These are phyloP conservation scores for Skeletonema marinoi DNA, from an alignment of 108 stramenopile genomes.

Conservation along the genomic window DNA sequence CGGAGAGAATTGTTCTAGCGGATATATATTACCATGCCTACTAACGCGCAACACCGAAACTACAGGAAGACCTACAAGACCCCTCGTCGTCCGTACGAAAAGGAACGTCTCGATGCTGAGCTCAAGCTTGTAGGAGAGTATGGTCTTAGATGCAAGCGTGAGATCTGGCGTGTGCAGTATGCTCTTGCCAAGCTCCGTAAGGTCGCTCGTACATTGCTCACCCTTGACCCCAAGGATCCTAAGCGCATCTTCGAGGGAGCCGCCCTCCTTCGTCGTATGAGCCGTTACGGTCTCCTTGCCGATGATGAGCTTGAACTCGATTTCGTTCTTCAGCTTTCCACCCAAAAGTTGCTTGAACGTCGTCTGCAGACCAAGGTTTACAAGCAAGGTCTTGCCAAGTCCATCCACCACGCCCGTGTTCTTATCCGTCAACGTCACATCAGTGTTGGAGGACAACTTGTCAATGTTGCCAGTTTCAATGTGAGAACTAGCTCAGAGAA, in stretches of 20 bases:
- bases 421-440: conserved; percentile 99
- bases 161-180: conserved; percentile 99
- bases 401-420: conserved; percentile 99
- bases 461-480: conserved; percentile 98
- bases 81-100: conserved; percentile 99
- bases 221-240: conserved; percentile 96
- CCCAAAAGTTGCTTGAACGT: conserved; percentile 97
- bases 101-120: conserved; percentile 99
- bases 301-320: conserved; percentile 98
- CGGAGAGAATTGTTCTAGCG: background rate
- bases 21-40: conserved; percentile 45
- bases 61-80: conserved; percentile 98
- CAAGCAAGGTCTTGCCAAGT: conserved; percentile 99
- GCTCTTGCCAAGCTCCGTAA: conserved; percentile 99
- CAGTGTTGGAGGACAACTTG: conserved; percentile 96
- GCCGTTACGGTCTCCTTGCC: conserved; percentile 94
- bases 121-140: conserved; percentile 99
- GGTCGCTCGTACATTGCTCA: conserved; percentile 96
- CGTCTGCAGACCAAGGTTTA: conserved; percentile 97
- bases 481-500: conserved; percentile 97
- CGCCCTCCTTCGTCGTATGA: conserved; percentile 97
- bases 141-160: conserved; percentile 99
- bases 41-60: conserved; percentile 59
- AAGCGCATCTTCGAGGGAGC: conserved; percentile 99
- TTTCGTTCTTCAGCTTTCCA: conserved; percentile 97